A percentile compares a stretch with the other conserved stretches of the same genome.
Evolutionary conservation across 1,284 basidiomycete species (phyloP).

Genomic region (Acaromyces ingoldii): DNA sequence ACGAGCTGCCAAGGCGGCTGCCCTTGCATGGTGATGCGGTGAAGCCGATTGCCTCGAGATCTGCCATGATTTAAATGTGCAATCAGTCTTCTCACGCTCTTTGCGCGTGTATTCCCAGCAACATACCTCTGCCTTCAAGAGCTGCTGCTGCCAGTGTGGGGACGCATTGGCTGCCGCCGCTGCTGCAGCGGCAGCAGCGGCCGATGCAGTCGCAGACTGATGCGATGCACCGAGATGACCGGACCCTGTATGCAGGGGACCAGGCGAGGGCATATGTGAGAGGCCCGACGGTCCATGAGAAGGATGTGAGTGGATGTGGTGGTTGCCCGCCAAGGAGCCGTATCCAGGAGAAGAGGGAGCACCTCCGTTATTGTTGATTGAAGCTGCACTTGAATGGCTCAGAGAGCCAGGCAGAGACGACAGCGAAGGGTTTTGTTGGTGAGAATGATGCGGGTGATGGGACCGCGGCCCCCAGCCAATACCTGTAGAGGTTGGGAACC

Average conservation of each 20-base stretch:
- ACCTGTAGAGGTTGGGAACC: slow-evolving; percentile 23
- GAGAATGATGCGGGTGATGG: slow-evolving; percentile 30
- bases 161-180: slow-evolving; percentile 22
- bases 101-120: background rate
- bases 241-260: slow-evolving; percentile 30
- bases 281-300: slow-evolving; percentile 29
- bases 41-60: slow-evolving; percentile 56
- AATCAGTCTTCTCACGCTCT: background rate
- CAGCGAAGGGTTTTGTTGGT: slow-evolving; percentile 42
- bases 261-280: slow-evolving; percentile 31
- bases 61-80: slow-evolving; percentile 22
- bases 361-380: slow-evolving; percentile 15
- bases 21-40: slow-evolving; percentile 59
- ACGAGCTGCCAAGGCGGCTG: slow-evolving; percentile 58
- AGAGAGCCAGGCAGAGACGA: slow-evolving; percentile 39
- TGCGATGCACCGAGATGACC: no score
- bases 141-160: slow-evolving; percentile 48
- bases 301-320: slow-evolving; percentile 31
- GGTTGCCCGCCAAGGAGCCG: slow-evolving; percentile 14
- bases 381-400: slow-evolving; percentile 23
- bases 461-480: slow-evolving; percentile 12
- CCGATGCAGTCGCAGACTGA: slow-evolving; percentile 16
- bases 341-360: slow-evolving; percentile 41
- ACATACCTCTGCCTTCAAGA: slow-evolving; percentile 40
- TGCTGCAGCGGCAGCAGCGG: slow-evolving; percentile 16